Percentiles rank a stretch among this genome's conserved stretches.
phyloP scores from a whole-genome alignment of 2,329 filamentous ascomycete genomes.

The Pseudogymnoascus pannorum region DNA sequence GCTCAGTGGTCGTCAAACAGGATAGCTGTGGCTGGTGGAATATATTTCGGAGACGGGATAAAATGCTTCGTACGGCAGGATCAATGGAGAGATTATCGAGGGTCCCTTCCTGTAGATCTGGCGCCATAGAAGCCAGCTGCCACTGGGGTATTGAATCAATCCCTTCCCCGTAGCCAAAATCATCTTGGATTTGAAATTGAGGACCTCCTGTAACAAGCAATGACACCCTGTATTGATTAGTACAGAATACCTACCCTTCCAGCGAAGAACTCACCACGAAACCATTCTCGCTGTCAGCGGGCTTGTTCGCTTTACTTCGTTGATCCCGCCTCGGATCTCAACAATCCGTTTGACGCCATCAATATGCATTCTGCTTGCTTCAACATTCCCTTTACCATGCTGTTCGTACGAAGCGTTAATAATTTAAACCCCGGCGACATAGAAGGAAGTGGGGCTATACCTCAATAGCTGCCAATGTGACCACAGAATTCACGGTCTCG shows the following conservation, averaged over 20 bases:
- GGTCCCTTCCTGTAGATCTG: constrained; percentile 20
- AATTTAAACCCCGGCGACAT: neutral
- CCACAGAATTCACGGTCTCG: constrained; percentile 48
- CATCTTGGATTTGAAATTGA: constrained; percentile 46
- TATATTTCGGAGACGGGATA: constrained; percentile 23
- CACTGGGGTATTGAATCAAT: constrained; percentile 43
- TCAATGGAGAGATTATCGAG: constrained; percentile 29
- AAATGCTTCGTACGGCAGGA: constrained; percentile 12
- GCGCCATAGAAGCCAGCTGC: constrained; percentile 26
- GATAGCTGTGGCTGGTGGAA: constrained; percentile 31
- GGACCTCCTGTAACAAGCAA: constrained; percentile 46
- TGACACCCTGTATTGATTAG: constrained; percentile 41
- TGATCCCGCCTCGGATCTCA: constrained; percentile 43
- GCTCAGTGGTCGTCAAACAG: constrained; percentile 33
- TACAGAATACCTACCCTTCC: neutral
- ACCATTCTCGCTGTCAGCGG: constrained; percentile 41
- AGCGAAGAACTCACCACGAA: neutral
- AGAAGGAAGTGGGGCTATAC: constrained; percentile 28
- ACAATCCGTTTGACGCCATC: constrained; percentile 43
- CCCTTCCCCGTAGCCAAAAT: constrained; percentile 40
- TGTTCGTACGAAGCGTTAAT: constrained; percentile 21
- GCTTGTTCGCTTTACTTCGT: constrained; percentile 39
- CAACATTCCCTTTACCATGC: constrained; percentile 46
- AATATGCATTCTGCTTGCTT: constrained; percentile 40
- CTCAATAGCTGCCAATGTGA: constrained; percentile 51